Base-by-base conservation (phyloP, 108 stramenopile genomes). In the Schizochytrium sp. region DNA sequence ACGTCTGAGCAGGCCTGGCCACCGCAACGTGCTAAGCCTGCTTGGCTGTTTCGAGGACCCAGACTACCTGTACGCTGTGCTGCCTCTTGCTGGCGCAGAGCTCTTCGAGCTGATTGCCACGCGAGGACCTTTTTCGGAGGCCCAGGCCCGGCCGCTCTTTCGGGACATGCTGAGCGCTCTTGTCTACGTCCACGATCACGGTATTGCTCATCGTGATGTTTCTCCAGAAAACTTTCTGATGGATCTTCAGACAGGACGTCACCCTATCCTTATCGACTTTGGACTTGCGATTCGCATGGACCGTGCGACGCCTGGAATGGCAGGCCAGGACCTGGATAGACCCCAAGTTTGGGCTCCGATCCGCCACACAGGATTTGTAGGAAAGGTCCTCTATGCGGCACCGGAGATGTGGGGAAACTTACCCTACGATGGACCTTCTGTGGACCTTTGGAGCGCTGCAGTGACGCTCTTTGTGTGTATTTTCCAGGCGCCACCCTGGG, bases 231-330 rank as follows among this genome's bases (percentile, higher is more conserved):
- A 83, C 76, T 83, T 83, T 40, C 53, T 83, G 28, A 83, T 83
- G 76, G 76, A 83, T 53, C 76, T 83, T 17, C 13, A 53, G 10
- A 83, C 76, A 5, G 76, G 53, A 8, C 10, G 50, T 5, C 76
- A 83, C 28, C 76, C 76, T n/a, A 83, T 83, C 53, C 76, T 83
- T 17, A 83, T 83, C 47, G 76, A 83, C 76, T 83, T 83, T 42
- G 76, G 76, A 0, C 76, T 83, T 38, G 76, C 76, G 8, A 17
- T 83, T 12, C 53, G 10, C 7, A 83, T 83, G 76, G n/a, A 17
- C 5, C 76, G 76, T n/a, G 53, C 76, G 2, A 10, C 47, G 45
- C 12, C 47, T 28, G 45, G 28, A n/a, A 83, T 83, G 76, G 15
- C 3, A 55, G 50, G 76, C 28, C 76, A 55, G 28, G 53, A 49